Conservation (phyloP, 192 early-diverging fungal species). For the Dissophora globulifera region DNA sequence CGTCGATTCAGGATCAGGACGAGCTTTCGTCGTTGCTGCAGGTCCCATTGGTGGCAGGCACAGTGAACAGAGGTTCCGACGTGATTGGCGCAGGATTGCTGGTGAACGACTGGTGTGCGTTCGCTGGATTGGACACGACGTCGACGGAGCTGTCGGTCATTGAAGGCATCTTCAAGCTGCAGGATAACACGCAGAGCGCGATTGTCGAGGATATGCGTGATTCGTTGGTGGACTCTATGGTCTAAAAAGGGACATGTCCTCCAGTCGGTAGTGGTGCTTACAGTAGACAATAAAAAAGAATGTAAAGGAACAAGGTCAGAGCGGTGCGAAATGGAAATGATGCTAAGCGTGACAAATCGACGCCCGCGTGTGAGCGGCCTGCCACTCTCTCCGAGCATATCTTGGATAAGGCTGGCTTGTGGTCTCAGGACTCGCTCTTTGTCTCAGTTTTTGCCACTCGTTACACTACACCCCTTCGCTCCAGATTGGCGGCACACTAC, state of each 20-base stretch:
- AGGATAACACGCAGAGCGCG: conserved; percentile 88
- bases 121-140: conserved; percentile 97
- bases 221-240: conserved; percentile 88
- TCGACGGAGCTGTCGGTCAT: conserved; percentile 96
- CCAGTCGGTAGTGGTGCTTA: neutral
- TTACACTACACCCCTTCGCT: too few relatives aligned
- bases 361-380: too few relatives aligned
- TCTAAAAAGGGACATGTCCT: conserved; percentile 50
- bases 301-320: too few relatives aligned
- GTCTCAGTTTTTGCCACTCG: too few relatives aligned
- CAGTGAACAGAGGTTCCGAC: conserved; percentile 98
- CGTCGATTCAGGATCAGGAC: conserved; percentile 96
- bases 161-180: conserved; percentile 98
- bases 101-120: conserved; percentile 98
- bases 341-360: too few relatives aligned
- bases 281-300: neutral
- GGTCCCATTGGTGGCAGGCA: conserved; percentile 95
- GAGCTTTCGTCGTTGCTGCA: conserved; percentile 97
- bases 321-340: too few relatives aligned
- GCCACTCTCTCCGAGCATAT: too few relatives aligned
- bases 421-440: too few relatives aligned
- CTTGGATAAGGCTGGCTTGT: too few relatives aligned
- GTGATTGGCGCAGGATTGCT: conserved; percentile 96
- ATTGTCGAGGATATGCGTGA: conserved; percentile 96
- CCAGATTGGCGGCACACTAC: neutral